Percentiles rank a stretch among this genome's conserved stretches.
Conservation (phyloP, 305 asterid genomes). For the Fraxinus nigra region DNA sequence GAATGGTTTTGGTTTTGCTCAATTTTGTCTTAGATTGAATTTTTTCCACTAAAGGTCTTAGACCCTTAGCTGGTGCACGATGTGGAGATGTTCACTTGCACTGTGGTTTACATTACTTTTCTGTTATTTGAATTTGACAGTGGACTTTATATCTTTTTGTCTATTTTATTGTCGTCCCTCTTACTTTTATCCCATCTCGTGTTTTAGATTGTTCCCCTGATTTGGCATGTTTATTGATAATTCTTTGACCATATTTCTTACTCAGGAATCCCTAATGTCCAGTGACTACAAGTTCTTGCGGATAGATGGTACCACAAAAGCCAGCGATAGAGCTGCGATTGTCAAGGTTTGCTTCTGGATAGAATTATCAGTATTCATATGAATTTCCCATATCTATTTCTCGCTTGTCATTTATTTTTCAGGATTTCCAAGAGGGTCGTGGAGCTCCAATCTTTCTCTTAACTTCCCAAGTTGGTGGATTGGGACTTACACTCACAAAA, state of each 20-base stretch:
- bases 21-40: neutral
- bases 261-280: slow-evolving; percentile 64
- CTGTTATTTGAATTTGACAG: neutral
- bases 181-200: neutral
- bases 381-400: slow-evolving; percentile 12
- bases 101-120: neutral
- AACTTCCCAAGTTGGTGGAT: slow-evolving; percentile 96
- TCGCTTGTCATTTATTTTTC: slow-evolving; percentile 16
- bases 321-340: slow-evolving; percentile 61
- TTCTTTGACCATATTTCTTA: slow-evolving; percentile 13
- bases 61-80: neutral
- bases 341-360: slow-evolving; percentile 53
- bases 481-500: slow-evolving; percentile 93
- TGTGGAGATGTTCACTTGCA: neutral
- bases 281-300: slow-evolving; percentile 65
- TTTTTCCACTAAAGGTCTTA: neutral
- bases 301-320: slow-evolving; percentile 89
- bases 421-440: slow-evolving; percentile 91
- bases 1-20: neutral
- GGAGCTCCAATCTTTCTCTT: slow-evolving; percentile 83
- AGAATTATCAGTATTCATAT: neutral
- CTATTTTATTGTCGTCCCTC: neutral
- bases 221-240: slow-evolving; percentile 18
- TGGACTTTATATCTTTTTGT: neutral
- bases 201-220: slow-evolving; percentile 11